phyloP scores from a whole-genome alignment of 1,284 basidiomycete genomes.

The Marasmius fiardii region DNA sequence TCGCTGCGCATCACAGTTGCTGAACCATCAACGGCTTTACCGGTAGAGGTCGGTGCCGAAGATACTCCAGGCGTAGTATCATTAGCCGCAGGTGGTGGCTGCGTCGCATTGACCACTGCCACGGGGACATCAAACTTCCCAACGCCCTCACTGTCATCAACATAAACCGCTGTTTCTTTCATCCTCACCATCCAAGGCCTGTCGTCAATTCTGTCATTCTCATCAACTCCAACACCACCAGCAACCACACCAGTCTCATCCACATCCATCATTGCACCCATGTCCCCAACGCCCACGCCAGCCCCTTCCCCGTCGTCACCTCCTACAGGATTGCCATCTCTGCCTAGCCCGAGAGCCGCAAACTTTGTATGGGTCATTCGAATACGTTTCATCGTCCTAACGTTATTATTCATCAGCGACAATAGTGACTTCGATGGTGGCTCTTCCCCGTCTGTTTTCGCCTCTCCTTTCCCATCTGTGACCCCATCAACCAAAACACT shows the following conservation, averaged over 20 bases:
- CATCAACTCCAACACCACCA: slow-evolving; percentile 9
- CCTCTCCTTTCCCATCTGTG: slow-evolving; percentile 1
- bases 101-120: slow-evolving; percentile 47
- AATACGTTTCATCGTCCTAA: slow-evolving; percentile 66
- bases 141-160: slow-evolving; percentile 35
- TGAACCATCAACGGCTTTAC: neutral
- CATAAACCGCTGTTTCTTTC: neutral
- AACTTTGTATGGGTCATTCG: slow-evolving; percentile 70
- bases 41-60: neutral
- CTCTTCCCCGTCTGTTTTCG: neutral
- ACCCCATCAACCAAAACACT: slow-evolving; percentile 10
- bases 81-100: slow-evolving; percentile 12
- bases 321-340: slow-evolving; percentile 9
- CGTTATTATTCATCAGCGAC: slow-evolving; percentile 68
- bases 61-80: neutral
- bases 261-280: slow-evolving; percentile 10
- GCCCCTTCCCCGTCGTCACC: slow-evolving; percentile 14
- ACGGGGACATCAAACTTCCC: slow-evolving; percentile 62
- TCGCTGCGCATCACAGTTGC: neutral
- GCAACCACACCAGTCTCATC: slow-evolving; percentile 8
- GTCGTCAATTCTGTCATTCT: slow-evolving; percentile 16
- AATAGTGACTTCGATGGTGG: slow-evolving; percentile 45
- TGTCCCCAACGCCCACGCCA: slow-evolving; percentile 13
- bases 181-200: slow-evolving; percentile 13
- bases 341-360: slow-evolving; percentile 39